phyloP scores from a whole-genome alignment of 2,329 filamentous ascomycete species.

The Colletotrichum lupini region DNA sequence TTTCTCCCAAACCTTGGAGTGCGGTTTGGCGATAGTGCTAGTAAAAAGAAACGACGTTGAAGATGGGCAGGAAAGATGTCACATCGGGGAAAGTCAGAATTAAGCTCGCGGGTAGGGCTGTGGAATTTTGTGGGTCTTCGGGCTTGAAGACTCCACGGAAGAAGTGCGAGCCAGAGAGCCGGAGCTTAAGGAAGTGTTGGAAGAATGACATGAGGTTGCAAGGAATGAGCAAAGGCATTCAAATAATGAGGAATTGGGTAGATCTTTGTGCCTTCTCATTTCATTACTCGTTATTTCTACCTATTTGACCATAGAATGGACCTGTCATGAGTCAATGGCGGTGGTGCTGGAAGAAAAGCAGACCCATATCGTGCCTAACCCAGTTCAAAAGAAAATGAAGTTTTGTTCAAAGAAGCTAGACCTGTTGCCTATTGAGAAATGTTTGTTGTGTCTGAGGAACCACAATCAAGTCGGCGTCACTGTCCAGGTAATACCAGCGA shows the following conservation, averaged over 20 bases:
- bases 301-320: background rate
- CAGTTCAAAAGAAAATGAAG: too few species aligned
- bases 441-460: background rate
- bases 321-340: too few species aligned
- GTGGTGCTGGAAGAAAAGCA: background rate
- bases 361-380: background rate
- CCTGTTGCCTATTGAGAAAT: background rate
- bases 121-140: conserved; percentile 9
- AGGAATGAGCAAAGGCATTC: background rate
- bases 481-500: conserved; percentile 51
- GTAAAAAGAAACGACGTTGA: background rate
- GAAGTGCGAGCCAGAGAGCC: background rate
- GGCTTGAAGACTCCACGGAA: background rate
- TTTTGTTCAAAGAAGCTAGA: background rate
- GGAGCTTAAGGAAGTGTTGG: background rate
- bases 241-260: background rate
- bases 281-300: background rate
- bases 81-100: conserved; percentile 23
- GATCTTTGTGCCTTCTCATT: too few species aligned
- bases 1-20: background rate
- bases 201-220: too few species aligned
- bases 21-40: background rate
- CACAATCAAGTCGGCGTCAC: conserved; percentile 44
- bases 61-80: background rate
- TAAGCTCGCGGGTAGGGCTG: conserved; percentile 34